Evolutionary conservation across 2,329 filamentous ascomycete species (phyloP), one percentile per base, ranked within the genome.

Genomic region (Aspergillus fischeri): DNA sequence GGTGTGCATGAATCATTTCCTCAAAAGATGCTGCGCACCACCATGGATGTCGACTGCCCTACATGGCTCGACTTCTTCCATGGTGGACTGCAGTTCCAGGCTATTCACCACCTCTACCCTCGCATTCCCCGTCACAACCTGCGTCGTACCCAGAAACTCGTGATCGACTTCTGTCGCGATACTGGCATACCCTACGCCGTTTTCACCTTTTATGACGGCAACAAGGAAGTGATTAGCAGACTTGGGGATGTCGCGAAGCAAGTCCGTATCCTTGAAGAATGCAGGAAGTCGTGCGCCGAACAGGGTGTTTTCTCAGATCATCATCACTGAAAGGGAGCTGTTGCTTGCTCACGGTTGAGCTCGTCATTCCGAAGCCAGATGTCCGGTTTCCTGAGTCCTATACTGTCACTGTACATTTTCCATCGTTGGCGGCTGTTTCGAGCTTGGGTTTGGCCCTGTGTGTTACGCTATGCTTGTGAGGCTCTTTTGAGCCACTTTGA

Each of bases 11-110:
- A 96, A 72, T 94, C 90, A 0, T 96, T 96, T 72, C 86, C 92
- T 0, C 91, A 96, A 74, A 90, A 88, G 73, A 94, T 95, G 88
- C 81, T 96, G 49, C 87, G 92, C 64, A 96, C 92, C 1, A 96
- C 92, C 11, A 96, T 96, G 91, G 91, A 96, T 62, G 86, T 96
- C 24, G 91, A 94, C 70, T 96, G 91, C 69, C 90, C 91, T 0
- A 80, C 83, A 11, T 96, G 92, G 91, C 80, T 96, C 11, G 91
- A 96, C 70, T 96, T 92, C 70, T 84, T 96, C 73, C 91, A 96
- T 65, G 91, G 91, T 24, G 92, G 91, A 3, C 78, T 96, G 60
- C 92, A 96, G 72, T 96, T 96, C 74, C 91, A 96, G 73, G 91
- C 88, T 7, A 87, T 96, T 52, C 91, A 96, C 69, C 91, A 96